Evolutionary conservation across 208 protist genomes (phyloP).

Genomic region (Trypanosoma vivax): DNA sequence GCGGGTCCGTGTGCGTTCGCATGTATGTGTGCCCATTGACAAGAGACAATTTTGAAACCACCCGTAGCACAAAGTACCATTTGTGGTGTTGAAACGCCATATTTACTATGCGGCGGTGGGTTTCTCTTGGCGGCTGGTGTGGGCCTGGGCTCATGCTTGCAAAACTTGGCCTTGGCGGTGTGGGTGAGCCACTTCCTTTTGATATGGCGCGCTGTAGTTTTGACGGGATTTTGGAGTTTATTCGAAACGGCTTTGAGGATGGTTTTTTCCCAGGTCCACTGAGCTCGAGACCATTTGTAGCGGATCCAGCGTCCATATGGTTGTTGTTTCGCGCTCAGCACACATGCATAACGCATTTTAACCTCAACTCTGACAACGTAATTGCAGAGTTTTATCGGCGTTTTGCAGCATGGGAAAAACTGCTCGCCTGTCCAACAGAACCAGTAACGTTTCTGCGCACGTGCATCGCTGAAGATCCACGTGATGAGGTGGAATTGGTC

Average conservation of each 20-base stretch:
- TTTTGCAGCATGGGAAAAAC: constrained; percentile 45
- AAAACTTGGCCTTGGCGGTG: constrained; percentile 49
- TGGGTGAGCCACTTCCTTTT: constrained; percentile 56
- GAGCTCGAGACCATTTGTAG: constrained; percentile 18
- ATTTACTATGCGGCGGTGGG: constrained; percentile 52
- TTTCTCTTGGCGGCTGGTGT: constrained; percentile 81
- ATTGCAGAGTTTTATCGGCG: constrained; percentile 41
- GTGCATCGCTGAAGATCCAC: constrained; percentile 52
- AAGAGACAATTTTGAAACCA: no score
- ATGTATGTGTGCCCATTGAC: no score
- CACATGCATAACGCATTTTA: constrained; percentile 77
- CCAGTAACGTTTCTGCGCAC: constrained; percentile 75
- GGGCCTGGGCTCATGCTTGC: constrained; percentile 70
- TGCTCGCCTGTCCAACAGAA: constrained; percentile 19
- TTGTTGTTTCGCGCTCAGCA: constrained; percentile 73
- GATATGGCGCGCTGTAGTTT: constrained; percentile 79
- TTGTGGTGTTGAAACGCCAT: background rate
- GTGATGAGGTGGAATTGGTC: constrained; percentile 54
- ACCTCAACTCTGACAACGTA: constrained; percentile 56
- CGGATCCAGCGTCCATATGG: constrained; percentile 65
- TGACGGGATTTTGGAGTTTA: constrained; percentile 69
- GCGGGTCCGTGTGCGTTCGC: background rate
- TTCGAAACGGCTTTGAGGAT: constrained; percentile 28
- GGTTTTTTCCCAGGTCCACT: constrained; percentile 28
- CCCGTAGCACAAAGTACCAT: no score